Base-by-base conservation (phyloP, 192 early-diverging fungal genomes). In the Entrophospora sp. region DNA sequence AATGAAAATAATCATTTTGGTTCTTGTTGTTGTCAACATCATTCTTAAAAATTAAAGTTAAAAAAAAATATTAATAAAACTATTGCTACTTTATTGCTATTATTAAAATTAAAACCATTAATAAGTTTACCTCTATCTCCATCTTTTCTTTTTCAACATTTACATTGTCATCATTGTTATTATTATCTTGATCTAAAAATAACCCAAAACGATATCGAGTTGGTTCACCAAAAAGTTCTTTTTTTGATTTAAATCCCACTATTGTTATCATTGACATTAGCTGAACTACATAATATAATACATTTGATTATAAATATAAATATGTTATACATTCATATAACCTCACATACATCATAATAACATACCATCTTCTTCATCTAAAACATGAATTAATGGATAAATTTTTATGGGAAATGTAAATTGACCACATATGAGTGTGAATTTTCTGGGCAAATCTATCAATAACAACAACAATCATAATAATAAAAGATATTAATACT, bases 161-260 rank as follows among this genome's bases (percentile, higher is more conserved):
- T n/a, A n/a, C n/a, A n/a, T n/a, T n/a, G n/a, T n/a, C n/a, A n/a
- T n/a, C n/a, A n/a, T n/a, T n/a, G n/a, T n/a, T n/a, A 57, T 57
- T 22, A 5, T 18, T 46, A 36, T 57, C 55, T 14, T 57, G 18
- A 57, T 57, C 18, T 12, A 57, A 20, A 36, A 57, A 57, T 20
- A 57, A 36, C 55, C 55, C 34, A 20, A 57, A 24, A 12, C 55
- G 55, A 22, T 20, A 20, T 22, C 16, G 2, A 20, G 55, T 35
- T 22, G 55, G n/a, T 20, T 36, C 32, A 8, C 31, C 34, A 10
- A 6, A 20, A 3, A 57, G 22, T 57, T 12, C 18, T 57, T 34
- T n/a, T 20, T 36, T 57, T 37, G 55, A 18, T 12, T 22, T 57
- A 57, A 57, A 57, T 57, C 31, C 55, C 22, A 57, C 32, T 22